These are phyloP conservation scores for Claviceps humidiphila DNA, from an alignment of 2,329 filamentous ascomycete genomes.

Conservation along the genomic window DNA sequence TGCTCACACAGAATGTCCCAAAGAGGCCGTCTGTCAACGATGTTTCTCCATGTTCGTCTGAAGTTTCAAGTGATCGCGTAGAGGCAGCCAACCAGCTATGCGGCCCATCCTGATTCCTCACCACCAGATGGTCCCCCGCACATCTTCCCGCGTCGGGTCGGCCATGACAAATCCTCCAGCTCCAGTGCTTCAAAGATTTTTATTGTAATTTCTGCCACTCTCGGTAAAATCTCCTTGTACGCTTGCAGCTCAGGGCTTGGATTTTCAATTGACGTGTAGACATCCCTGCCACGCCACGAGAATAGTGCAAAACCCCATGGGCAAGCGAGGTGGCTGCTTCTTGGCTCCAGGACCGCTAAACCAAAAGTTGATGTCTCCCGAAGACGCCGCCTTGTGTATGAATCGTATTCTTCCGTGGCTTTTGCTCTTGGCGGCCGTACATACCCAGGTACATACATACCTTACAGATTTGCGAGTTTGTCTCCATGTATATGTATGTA, in stretches of 20 bases:
- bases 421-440: neutral
- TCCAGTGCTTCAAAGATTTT: no score
- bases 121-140: no score
- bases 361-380: neutral
- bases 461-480: no score
- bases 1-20: no score
- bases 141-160: no score
- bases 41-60: no score
- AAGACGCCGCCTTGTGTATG: neutral
- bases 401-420: neutral
- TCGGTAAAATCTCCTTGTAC: constrained; percentile 2
- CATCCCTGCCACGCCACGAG: constrained; percentile 3
- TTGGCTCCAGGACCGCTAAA: neutral
- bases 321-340: constrained; percentile 4
- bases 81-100: no score
- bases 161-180: no score
- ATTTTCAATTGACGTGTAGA: neutral
- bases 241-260: neutral
- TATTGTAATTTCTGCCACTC: neutral
- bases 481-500: no score
- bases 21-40: no score
- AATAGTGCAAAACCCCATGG: constrained; percentile 1
- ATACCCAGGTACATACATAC: neutral
- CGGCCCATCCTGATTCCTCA: no score
- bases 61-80: no score